Base-by-base conservation (phyloP, 805 yeast species). In the Cyberlindnera veronae region DNA sequence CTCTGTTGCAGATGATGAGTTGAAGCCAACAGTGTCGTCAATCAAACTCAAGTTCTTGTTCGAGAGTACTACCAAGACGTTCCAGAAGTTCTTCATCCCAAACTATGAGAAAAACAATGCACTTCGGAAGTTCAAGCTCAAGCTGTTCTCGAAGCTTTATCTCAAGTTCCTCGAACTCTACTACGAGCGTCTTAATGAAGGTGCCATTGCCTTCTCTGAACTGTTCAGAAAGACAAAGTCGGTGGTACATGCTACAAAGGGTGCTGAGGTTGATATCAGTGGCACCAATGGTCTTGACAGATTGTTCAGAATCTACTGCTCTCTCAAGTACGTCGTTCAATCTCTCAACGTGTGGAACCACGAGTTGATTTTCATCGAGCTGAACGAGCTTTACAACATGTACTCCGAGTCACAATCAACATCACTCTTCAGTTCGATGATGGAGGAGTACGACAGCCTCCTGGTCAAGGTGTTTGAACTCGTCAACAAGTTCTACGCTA, bases 141-240 rank as follows among this genome's bases (percentile, higher is more conserved):
- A 71, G 49, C 66, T 64, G 34, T 69, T 71, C n/a, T 67, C 74
- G 2, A 63, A 60, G 9, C 65, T 72, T 20, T 77, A 72, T 47
- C 48, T 73, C 29, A 55, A 55, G 12, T 45, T 73, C 26, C 45
- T 73, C 20, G 72, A 71, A 28, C 53, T 52, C 14, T 74, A 72
- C 44, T 55, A 56, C 37, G 57, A 56, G 6, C 46, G 57, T 12
- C 39, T 67, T 18, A 42, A 57, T 31, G 55, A 51, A 5, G 60
- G 61, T 6, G 61, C 58, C 31, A 54, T 52, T 29, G 58, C 54
- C 7, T 63, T 63, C 34, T 29, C 41, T 12, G 54, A 51, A 7
- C 17, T 57, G 9, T 47, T 50, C 39, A 52, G 40, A 26, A 32
- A 41, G 12, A 38, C 54, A 2, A 48, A 35, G 16, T 40, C 45